Evolutionary conservation across 805 yeast species (phyloP).

Genomic region (Metschnikowia gelsemii): DNA sequence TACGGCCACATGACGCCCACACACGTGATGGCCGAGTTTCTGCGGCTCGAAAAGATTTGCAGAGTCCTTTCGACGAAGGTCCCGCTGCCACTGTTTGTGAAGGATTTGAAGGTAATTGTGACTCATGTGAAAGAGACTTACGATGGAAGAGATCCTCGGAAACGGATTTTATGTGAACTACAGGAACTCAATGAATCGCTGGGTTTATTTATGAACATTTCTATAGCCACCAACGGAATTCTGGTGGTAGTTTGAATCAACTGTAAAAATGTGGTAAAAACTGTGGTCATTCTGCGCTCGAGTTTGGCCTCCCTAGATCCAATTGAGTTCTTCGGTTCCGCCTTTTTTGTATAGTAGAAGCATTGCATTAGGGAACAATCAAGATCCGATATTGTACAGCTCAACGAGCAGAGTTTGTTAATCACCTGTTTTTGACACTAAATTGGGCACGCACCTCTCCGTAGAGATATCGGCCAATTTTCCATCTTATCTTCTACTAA

Average conservation of each 20-base stretch:
- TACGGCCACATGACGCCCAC: conserved; percentile 83
- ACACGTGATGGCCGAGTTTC: conserved; percentile 58
- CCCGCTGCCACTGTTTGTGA: conserved; percentile 21
- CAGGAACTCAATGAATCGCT: conserved; percentile 34
- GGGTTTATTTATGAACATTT: conserved; percentile 46
- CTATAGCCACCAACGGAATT: conserved; percentile 57
- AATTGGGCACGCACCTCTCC: no score
- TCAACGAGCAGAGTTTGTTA: no score
- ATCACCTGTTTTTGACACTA: no score
- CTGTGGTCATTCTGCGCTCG: no score
- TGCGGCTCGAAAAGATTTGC: conserved; percentile 20
- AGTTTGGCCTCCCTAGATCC: no score
- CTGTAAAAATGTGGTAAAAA: no score
- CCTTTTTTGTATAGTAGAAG: no score
- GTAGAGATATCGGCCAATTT: no score
- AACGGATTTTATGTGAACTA: conserved; percentile 49
- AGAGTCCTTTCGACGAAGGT: neutral
- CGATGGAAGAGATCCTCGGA: conserved; percentile 53
- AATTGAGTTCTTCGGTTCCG: no score
- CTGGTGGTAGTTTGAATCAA: conserved; percentile 33
- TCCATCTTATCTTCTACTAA: no score
- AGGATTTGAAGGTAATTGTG: conserved; percentile 48
- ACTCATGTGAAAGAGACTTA: conserved; percentile 38
- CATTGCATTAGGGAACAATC: no score
- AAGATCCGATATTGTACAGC: no score